A percentile compares a stretch with the other conserved stretches of the same genome.
These are phyloP conservation scores for Pugionium cornutum DNA, from an alignment of 345 rosid species.

Conservation along the genomic window DNA sequence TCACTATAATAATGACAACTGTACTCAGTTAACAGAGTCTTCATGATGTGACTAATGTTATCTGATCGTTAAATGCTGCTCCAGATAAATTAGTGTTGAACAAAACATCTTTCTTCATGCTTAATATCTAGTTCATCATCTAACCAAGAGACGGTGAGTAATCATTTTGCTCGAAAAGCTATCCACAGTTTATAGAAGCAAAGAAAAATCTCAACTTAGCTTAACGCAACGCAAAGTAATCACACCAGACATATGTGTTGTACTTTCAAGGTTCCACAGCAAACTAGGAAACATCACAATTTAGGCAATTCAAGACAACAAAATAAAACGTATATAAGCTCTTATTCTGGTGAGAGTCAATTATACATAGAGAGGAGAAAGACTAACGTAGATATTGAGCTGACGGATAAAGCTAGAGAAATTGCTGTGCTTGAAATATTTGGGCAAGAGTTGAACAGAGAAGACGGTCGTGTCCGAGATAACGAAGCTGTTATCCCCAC, in stretches of 20 bases:
- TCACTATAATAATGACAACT: background rate
- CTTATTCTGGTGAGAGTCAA: too few relatives aligned
- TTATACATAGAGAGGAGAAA: constrained; percentile 1
- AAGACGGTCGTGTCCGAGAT: constrained; percentile 64
- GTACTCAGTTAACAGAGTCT: background rate
- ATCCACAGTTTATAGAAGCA: background rate
- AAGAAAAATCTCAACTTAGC: background rate
- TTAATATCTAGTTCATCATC: constrained; percentile 1
- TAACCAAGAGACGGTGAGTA: background rate
- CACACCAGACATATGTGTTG: too few relatives aligned
- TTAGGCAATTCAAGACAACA: too few relatives aligned
- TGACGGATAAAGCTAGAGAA: constrained; percentile 82
- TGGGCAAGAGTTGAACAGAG: constrained; percentile 66
- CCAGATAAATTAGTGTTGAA: too few relatives aligned
- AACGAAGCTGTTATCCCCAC: constrained; percentile 56
- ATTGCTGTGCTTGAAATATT: constrained; percentile 81
- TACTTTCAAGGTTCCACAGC: background rate
- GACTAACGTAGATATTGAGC: constrained; percentile 83
- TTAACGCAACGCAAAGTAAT: background rate
- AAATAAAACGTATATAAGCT: too few relatives aligned
- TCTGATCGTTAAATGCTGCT: too few relatives aligned
- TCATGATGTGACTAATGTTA: constrained; percentile 1
- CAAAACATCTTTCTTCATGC: background rate
- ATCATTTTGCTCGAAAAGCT: too few relatives aligned
- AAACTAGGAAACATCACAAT: background rate